phyloP scores from a whole-genome alignment of 768 basidiomycete species.

The Agaricus sinodeliciosus region DNA sequence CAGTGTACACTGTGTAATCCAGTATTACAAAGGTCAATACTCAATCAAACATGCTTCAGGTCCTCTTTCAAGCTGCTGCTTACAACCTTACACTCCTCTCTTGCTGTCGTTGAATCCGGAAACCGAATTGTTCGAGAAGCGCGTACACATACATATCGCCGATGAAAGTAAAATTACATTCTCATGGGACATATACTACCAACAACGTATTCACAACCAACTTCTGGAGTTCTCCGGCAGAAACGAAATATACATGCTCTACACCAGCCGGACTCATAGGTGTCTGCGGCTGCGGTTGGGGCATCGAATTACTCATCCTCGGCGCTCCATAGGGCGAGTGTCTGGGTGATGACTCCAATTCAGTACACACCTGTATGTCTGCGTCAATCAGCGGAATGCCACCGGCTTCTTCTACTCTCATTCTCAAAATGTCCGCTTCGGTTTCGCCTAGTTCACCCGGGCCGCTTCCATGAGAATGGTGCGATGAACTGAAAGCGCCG shows the following conservation, averaged over 20 bases:
- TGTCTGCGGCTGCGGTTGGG: conserved; percentile 20
- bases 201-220: conserved; percentile 71
- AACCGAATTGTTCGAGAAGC: no score
- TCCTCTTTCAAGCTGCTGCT: no score
- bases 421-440: conserved; percentile 36
- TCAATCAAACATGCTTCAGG: no score
- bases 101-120: no score
- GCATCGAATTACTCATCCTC: conserved; percentile 13
- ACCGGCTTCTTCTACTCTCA: conserved; percentile 60
- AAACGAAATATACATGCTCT: conserved; percentile 64
- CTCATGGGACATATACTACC: conserved; percentile 56
- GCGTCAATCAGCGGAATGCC: conserved; percentile 58
- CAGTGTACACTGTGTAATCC: no score
- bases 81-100: no score
- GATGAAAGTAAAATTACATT: not conserved
- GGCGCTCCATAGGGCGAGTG: conserved; percentile 1
- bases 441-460: conserved; percentile 18
- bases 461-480: not conserved
- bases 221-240: conserved; percentile 61
- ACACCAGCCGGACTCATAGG: conserved; percentile 42
- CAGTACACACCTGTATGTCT: conserved; percentile 55
- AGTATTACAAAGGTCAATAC: no score
- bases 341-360: conserved; percentile 19
- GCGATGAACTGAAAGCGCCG: conserved; percentile 32
- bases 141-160: no score